Evolutionary conservation across 2,329 filamentous ascomycete species (phyloP).

Genomic region (Colletotrichum eleusines): DNA sequence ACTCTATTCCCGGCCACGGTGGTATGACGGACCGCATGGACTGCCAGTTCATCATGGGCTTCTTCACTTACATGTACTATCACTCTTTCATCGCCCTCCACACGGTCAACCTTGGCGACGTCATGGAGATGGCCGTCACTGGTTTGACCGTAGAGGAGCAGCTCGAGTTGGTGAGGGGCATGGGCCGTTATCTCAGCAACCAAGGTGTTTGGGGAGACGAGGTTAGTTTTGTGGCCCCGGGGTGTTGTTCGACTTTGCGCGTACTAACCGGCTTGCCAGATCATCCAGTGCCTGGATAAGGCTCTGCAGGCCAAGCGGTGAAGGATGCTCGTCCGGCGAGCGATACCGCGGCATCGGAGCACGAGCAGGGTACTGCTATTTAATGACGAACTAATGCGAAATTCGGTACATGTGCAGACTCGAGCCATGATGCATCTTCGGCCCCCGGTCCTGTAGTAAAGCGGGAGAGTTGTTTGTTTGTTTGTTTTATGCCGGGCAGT

Average conservation of each 20-base stretch:
- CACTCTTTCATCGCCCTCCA: constrained; percentile 95
- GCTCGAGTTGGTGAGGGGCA: constrained; percentile 79
- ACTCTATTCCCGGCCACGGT: constrained; percentile 96
- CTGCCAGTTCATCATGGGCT: constrained; percentile 99
- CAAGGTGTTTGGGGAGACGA: constrained; percentile 64
- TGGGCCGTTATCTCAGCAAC: constrained; percentile 73
- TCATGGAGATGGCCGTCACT: constrained; percentile 92
- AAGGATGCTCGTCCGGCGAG: background rate
- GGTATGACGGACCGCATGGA: constrained; percentile 99
- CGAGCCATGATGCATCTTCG: constrained; percentile 13
- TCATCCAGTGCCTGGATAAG: constrained; percentile 51
- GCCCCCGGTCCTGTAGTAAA: constrained; percentile 19
- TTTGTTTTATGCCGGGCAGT: background rate
- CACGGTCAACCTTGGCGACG: constrained; percentile 84
- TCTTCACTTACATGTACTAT: constrained; percentile 98
- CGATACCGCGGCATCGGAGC: constrained; percentile 1
- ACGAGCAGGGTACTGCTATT: constrained; percentile 29
- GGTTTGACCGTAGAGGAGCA: constrained; percentile 91
- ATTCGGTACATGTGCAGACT: constrained; percentile 24
- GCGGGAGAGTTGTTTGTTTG: background rate
- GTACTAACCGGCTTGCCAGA: constrained; percentile 43
- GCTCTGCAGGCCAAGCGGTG: constrained; percentile 47
- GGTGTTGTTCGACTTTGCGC: constrained; percentile 46
- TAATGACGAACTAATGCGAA: constrained; percentile 41
- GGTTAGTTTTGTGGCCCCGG: constrained; percentile 57